phyloP scores from a whole-genome alignment of 2,329 filamentous ascomycete species.

The Alternaria sp. region DNA sequence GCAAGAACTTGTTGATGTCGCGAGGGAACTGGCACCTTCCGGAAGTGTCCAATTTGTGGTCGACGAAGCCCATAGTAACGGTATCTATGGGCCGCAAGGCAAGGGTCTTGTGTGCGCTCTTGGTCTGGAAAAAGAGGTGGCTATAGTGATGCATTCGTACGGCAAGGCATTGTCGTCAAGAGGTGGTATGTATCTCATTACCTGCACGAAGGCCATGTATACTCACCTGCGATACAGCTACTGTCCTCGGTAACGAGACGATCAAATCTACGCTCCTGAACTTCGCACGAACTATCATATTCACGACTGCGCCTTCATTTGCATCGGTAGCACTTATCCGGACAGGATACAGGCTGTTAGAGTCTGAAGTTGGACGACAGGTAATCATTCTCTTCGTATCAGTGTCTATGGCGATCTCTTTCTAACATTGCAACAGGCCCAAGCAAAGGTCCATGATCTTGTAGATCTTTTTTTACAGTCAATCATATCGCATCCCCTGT shows the following conservation, averaged over 20 bases:
- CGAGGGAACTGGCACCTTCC: background rate
- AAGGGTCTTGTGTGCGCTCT: background rate
- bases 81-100: background rate
- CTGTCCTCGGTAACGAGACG: background rate
- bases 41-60: background rate
- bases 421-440: background rate
- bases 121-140: background rate
- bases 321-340: background rate
- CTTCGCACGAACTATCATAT: background rate
- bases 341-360: background rate
- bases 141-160: background rate
- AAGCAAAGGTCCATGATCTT: background rate
- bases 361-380: background rate
- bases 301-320: background rate
- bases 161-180: background rate
- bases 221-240: background rate
- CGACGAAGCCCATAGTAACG: background rate
- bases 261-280: background rate
- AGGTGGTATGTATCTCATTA: background rate
- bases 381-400: background rate
- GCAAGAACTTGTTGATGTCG: background rate
- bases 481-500: background rate
- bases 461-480: background rate
- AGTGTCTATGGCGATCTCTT: background rate
- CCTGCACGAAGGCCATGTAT: background rate